Conservation (phyloP, 83 land plant species). For the Picea mariana region DNA sequence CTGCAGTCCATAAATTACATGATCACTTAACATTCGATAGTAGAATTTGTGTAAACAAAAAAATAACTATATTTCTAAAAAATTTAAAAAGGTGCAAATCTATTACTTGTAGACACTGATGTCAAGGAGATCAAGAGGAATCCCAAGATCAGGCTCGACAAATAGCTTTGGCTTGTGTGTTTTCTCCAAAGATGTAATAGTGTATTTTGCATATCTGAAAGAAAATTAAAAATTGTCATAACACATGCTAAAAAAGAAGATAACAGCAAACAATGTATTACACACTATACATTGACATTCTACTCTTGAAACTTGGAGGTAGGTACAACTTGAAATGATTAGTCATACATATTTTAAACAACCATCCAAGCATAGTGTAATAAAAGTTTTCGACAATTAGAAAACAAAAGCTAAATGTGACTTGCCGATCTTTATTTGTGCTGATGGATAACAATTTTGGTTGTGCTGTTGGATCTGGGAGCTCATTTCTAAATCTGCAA, state of each 20-base stretch:
- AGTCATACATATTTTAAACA: neutral
- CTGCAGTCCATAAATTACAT: conserved; percentile 39
- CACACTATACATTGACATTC: neutral
- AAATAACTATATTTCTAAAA: neutral
- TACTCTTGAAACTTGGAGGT: neutral
- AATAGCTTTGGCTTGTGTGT: conserved; percentile 78
- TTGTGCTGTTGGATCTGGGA: conserved; percentile 94
- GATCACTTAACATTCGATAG: neutral
- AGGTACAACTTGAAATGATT: neutral
- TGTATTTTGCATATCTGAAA: conserved; percentile 83
- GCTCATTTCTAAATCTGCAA: conserved; percentile 93
- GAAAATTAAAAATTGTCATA: conserved; percentile 9
- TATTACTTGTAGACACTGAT: conserved; percentile 92
- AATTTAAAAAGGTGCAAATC: neutral
- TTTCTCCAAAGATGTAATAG: conserved; percentile 87
- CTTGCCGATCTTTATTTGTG: conserved; percentile 86
- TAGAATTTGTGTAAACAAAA: no score
- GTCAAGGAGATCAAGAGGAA: conserved; percentile 97
- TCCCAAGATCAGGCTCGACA: conserved; percentile 96
- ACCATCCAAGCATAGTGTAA: neutral
- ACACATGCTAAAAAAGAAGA: neutral
- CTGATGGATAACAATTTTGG: conserved; percentile 74
- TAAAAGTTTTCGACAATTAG: neutral
- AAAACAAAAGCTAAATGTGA: neutral
- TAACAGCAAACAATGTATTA: neutral